Base-by-base conservation (phyloP, 805 yeast genomes). In the Millerago galiae region DNA sequence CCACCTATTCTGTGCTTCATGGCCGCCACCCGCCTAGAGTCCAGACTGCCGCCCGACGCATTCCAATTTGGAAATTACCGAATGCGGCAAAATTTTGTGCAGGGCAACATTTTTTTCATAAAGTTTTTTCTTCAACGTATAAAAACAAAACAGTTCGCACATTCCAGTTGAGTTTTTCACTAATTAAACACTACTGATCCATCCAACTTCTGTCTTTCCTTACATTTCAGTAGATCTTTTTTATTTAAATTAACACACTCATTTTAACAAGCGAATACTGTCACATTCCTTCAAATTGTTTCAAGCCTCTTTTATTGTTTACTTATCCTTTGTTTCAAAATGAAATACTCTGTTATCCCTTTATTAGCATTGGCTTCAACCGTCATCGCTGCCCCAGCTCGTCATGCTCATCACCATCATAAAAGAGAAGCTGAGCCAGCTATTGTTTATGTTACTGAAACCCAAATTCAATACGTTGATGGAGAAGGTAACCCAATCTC, bases 331-430 rank as follows among this genome's bases (percentile, higher is more conserved):
- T 33, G 9, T 27, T 16, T 36, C 28, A 33, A 26, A 8, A 47
- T 49, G 53, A 45, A 47, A 30, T 49, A 43, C 41, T 44, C 62
- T 37, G 47, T 63, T 26, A 49, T 21, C 24, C 24, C 66, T 28
- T 45, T 65, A 27, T 49, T 54, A 43, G 60, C 61, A 21, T 44
- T 56, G n/a, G 58, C 60, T 36, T 36, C 59, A 18, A n/a, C 49
- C 10, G 50, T 52, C 10, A 48, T 60, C 24, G 50, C 59, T 33
- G 62, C 67, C 24, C 68, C 66, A 41, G 50, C 56, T 17, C 75
- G 38, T 37, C 47, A 71, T 49, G 53, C 55, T 30, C 75, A 69
- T 51, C 72, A 68, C 49, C 51, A 51, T 35, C 72, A 69, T 55
- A 65, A 65, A 56, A 67, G 73, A 60, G 74, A 67, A 10, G 49